phyloP scores from a whole-genome alignment of 768 basidiomycete genomes.

The Dentipellis fragilis region DNA sequence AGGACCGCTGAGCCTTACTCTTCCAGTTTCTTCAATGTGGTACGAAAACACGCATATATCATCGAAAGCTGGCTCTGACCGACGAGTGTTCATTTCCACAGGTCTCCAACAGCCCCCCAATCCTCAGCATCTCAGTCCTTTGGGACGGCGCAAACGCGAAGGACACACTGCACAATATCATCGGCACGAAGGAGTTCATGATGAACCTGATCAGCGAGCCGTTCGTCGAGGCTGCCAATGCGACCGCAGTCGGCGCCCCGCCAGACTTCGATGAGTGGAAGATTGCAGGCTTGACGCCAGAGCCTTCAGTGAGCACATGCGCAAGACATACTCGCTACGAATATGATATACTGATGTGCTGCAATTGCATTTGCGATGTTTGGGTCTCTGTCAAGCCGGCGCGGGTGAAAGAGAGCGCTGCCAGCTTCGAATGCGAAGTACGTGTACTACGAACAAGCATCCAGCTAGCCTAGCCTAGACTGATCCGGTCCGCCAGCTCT shows the following conservation, averaged over 20 bases:
- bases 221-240: constrained; percentile 47
- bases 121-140: constrained; percentile 52
- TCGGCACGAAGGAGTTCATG: constrained; percentile 56
- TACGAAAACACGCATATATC: constrained; percentile 1
- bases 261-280: constrained; percentile 47
- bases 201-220: constrained; percentile 65
- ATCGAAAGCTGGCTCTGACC: background rate
- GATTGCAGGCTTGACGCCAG: constrained; percentile 46
- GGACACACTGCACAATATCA: constrained; percentile 59
- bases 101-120: constrained; percentile 57
- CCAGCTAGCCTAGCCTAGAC: background rate
- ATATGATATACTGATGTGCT: background rate
- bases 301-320: constrained; percentile 36
- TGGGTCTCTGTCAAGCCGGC: constrained; percentile 33
- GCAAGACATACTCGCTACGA: too few relatives aligned
- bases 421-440: constrained; percentile 55
- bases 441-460: background rate
- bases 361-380: background rate
- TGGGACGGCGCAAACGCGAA: constrained; percentile 30
- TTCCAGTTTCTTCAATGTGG: constrained; percentile 21
- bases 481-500: constrained; percentile 27
- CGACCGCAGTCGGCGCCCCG: constrained; percentile 45
- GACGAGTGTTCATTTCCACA: constrained; percentile 19
- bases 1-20: too few relatives aligned
- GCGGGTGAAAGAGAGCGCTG: constrained; percentile 46